Base-by-base conservation (phyloP, 2,329 filamentous ascomycete genomes). In the Coniochaeta hoffmannii region DNA sequence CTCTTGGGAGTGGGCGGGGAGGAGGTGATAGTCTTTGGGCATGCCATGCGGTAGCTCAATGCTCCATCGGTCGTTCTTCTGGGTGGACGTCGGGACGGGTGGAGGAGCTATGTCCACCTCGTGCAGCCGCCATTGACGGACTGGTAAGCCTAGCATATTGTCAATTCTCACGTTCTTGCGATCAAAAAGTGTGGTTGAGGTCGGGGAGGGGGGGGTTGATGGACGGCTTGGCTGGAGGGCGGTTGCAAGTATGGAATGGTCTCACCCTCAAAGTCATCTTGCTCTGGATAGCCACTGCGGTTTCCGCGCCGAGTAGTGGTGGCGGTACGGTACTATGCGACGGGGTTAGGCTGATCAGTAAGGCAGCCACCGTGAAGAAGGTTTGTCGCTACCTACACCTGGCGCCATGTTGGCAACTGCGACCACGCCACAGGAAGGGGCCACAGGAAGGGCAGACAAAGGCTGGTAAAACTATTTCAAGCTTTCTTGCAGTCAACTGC, bases 61-160 rank as follows among this genome's bases (percentile, higher is more conserved):
- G n/a, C 85, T 86, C 82, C 88, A 93, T 53, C 82, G 76, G 67
- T 88, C 82, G 64, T 85, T 83, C 61, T 79, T 79, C 59, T 84
- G 77, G 31, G 73, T 76, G 28, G 79, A 83, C 63, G 92, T 87
- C 59, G 83, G 76, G 35, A 82, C 78, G 10, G 80, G 75, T 12
- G 82, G 82, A 53, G 89, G 86, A 61, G 83, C 84, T 65, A 93
- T 75, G 41, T 75, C 86, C 56, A 90, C 80, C 71, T 76, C 77
- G 57, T 88, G 84, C 60, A 88, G 85, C 55, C 89, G 85, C 88
- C 91, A 97, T 80, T 96, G 90, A 65, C 91, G 87, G 56, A 97
- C 88, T 15, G 93, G 93, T 11, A 97, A 80, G 57, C 91, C 90
- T 78, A 82, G 76, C 32, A 11, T 5, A 14, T 28, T n/a, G 41